Evolutionary conservation across 805 yeast species (phyloP), one percentile per base, ranked within the genome.

Genomic region (Metschnikowia proteae): DNA sequence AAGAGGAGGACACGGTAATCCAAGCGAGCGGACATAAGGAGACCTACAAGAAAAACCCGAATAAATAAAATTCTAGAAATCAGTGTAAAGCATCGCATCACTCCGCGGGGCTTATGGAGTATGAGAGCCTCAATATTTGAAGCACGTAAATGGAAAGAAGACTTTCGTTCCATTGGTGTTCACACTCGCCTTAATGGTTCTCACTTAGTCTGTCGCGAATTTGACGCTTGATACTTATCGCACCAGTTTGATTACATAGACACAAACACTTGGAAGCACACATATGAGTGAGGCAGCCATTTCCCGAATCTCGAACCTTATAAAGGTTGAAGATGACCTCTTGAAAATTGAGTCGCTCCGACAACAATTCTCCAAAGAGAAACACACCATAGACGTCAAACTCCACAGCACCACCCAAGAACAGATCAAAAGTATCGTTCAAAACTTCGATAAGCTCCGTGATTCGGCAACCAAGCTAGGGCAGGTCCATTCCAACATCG

Each of bases 311-410:
- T 65, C 73, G 28, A 65, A 67, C 47, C 60, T 73, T 38, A 67
- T 73, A 45, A 69, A 70, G 55, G 64, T 65, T 22, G 77, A 73
- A 52, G 78, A 73, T 55, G 90, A 86, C 49, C 65, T 84, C 35
- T 78, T 73, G 44, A 81, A 78, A 48, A 74, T 85, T 5, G 66
- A 71, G 8, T 66, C 71, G 6, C 65, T 86, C 28, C 78, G 77
- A 47, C 80, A 76, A 46, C 85, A 81, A 50, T 66, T 86, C 42
- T 51, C 63, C 5, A 83, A 83, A 54, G 96, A 92, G 60, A 88
- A 87, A 62, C 75, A 84, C 0, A 76, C 86, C 3, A 71, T 89
- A 9, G 96, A 88, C 57, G 73, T 84, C 42, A 92, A 89, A 61
- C 71, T 92, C 54, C 81, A 80, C 58, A 68, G 85, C 36, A 86